A percentile compares a stretch with the other conserved stretches of the same genome.
phyloP scores from a whole-genome alignment of 108 stramenopile species.

The Cyclotella choctawhatcheeana region DNA sequence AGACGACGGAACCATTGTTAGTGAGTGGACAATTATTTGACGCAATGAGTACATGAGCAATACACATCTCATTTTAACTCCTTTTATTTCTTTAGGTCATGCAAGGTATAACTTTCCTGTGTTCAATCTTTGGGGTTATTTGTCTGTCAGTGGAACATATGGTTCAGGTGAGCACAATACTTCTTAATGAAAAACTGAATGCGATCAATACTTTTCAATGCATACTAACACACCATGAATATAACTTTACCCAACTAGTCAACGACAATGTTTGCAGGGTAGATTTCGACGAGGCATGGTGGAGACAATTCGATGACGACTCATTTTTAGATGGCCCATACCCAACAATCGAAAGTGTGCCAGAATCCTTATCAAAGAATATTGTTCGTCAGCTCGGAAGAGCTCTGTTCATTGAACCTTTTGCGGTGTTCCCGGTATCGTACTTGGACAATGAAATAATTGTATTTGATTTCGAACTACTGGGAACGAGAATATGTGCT shows the following conservation, averaged over 20 bases:
- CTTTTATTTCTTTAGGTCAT: constrained; percentile 35
- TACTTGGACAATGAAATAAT: constrained; percentile 75
- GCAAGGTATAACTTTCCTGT: constrained; percentile 64
- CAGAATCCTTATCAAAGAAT: constrained; percentile 56
- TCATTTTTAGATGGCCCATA: constrained; percentile 35
- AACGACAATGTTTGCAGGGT: constrained; percentile 63
- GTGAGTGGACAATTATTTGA: too few species aligned
- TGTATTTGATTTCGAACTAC: constrained; percentile 80
- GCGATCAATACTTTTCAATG: too few species aligned
- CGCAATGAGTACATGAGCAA: too few species aligned
- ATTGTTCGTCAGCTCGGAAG: constrained; percentile 58
- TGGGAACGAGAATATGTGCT: constrained; percentile 82
- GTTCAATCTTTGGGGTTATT: constrained; percentile 41
- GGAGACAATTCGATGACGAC: constrained; percentile 33
- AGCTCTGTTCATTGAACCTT: constrained; percentile 59
- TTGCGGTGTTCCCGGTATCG: constrained; percentile 80
- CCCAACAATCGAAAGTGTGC: constrained; percentile 54
- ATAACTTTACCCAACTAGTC: constrained; percentile 18
- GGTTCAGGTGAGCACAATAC: constrained; percentile 40
- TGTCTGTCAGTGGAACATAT: constrained; percentile 78
- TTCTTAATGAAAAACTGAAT: too few species aligned
- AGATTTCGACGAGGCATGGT: constrained; percentile 80
- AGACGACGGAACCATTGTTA: constrained; percentile 57
- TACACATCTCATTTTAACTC: background rate
- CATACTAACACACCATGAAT: background rate